Evolutionary conservation across 1,284 basidiomycete species (phyloP).

Genomic region (Sanguinoderma infundibulare): DNA sequence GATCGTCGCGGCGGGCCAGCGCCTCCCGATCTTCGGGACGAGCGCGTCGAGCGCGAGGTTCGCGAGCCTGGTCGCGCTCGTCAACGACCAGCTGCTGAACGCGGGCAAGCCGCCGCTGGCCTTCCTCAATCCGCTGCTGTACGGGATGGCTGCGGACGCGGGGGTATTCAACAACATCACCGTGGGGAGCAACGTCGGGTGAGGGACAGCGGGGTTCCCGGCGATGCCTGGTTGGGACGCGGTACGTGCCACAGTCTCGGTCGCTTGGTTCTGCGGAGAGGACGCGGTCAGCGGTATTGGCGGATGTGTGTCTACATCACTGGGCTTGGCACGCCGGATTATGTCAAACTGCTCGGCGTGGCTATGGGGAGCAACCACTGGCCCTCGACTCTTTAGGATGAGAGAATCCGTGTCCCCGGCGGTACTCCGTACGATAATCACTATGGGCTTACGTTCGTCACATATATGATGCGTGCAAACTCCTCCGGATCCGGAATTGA

Average conservation of each 20-base stretch:
- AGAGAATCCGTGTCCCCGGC: no score
- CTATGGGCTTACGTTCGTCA: no score
- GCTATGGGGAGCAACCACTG: not conserved
- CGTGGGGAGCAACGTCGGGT: conserved; percentile 40
- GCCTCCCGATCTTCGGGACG: conserved; percentile 54
- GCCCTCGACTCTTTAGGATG: not conserved
- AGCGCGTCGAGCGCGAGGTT: conserved; percentile 64
- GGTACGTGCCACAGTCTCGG: conserved; percentile 37
- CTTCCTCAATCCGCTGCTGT: conserved; percentile 65
- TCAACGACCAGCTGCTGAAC: conserved; percentile 61
- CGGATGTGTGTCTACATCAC: conserved; percentile 46
- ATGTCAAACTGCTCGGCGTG: conserved; percentile 46
- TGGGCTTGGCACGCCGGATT: conserved; percentile 65
- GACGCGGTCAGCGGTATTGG: no score
- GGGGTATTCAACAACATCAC: conserved; percentile 61
- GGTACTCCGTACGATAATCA: no score
- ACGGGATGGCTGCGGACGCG: conserved; percentile 41
- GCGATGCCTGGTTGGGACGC: conserved; percentile 62
- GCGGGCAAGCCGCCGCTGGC: conserved; percentile 54
- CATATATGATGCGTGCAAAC: no score
- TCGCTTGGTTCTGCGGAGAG: not conserved
- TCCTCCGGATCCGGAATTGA: no score
- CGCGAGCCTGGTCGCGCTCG: conserved; percentile 57
- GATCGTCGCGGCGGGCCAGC: conserved; percentile 52
- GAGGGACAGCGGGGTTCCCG: conserved; percentile 45